Evolutionary conservation across 495 filamentous ascomycete genomes (phyloP).

Genomic region (Penicillium egyptiacum): DNA sequence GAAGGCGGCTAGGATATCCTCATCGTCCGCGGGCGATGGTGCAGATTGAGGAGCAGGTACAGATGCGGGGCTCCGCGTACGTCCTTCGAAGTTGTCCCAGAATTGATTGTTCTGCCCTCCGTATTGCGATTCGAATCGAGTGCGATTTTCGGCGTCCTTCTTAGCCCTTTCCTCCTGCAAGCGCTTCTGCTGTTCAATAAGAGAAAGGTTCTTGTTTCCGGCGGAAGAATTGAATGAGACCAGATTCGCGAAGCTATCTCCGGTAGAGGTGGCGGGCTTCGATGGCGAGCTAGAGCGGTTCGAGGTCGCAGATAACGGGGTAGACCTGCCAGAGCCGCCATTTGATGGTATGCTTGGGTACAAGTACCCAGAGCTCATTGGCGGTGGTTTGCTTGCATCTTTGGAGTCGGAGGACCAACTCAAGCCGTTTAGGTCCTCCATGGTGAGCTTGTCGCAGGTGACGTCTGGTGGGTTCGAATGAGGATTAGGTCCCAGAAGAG

Average conservation of each 20-base stretch:
- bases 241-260: constrained; percentile 88
- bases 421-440: constrained; percentile 61
- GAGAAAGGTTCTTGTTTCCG: constrained; percentile 63
- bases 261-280: constrained; percentile 59
- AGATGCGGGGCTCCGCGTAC: constrained; percentile 38
- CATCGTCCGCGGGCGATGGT: constrained; percentile 43
- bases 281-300: constrained; percentile 51
- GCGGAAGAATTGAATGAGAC: constrained; percentile 74
- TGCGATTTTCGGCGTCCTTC: constrained; percentile 71
- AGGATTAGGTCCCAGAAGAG: constrained; percentile 20
- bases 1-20: constrained; percentile 65
- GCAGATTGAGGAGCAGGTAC: constrained; percentile 54
- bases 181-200: constrained; percentile 81
- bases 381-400: constrained; percentile 45
- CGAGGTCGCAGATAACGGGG: constrained; percentile 60
- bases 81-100: constrained; percentile 64
- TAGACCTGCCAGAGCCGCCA: constrained; percentile 68
- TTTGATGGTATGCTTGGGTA: constrained; percentile 58
- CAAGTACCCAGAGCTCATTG: constrained; percentile 53
- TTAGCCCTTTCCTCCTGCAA: constrained; percentile 73
- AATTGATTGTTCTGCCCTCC: constrained; percentile 63
- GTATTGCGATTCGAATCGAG: constrained; percentile 69
- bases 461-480: constrained; percentile 25
- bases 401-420: constrained; percentile 51
- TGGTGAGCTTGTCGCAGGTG: constrained; percentile 27